Evolutionary conservation across 331 rosid genomes (phyloP), one percentile per base, ranked within the genome.

Genomic region (Erythrophleum ivorense): DNA sequence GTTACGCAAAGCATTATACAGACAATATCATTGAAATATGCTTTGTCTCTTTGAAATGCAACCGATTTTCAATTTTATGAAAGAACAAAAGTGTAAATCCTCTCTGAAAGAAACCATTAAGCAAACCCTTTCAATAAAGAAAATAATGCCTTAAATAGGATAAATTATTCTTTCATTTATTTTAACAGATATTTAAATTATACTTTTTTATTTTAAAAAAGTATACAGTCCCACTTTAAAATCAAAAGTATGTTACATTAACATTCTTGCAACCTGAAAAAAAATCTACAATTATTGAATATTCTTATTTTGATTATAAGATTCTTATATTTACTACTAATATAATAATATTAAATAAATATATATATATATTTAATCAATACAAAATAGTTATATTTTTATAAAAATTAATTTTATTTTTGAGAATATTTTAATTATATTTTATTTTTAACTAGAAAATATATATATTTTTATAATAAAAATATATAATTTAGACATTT

Each of bases 41-140:
- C 33, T 58, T 43, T 14, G 50, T 79, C 43, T 18, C 40, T 52
- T 71, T 2, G 38, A 60, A 53, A 71, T 54, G 57, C 43, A 76
- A 70, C 49, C 14, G 9, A 45, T 40, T 19, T 81, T 76, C 67
- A 81, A 63, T n/a, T 21, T 75, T n/a, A 41, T 38, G 50, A 3
- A 66, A 66, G 3, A 16, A 15, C 0, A 67, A 2, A 12, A 77
- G 38, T 34, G 60, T 59, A 82, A 65, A 19, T 65, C 36, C 53
- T 68, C 64, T 48, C 36, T 33, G 19, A 14, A 16, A 64, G 5
- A 9, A 77, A 14, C 45, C 49, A 73, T 78, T 80, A 49, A 67
- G 60, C 77, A 71, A 77, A 58, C 82, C 66, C 55, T 83, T 75
- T 18, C 12, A 21, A 62, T 46, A 36, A 60, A 13, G 19, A 15